Evolutionary conservation across 352 stramenopile species (phyloP).

Genomic region (Phytophthora parvispora): DNA sequence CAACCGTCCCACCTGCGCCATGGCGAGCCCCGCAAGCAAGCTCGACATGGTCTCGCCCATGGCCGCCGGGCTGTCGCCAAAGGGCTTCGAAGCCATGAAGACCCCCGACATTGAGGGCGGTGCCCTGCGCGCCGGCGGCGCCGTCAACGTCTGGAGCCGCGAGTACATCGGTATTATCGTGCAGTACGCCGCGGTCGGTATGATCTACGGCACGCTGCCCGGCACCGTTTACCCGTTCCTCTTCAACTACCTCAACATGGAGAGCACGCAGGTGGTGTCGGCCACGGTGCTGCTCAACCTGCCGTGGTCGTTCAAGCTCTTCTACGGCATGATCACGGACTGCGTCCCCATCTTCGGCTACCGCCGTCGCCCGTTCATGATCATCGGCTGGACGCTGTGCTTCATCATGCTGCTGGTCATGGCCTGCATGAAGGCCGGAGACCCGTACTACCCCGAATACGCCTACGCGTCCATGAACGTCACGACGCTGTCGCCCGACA

Average conservation of each 20-base stretch:
- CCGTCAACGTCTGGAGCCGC: slow-evolving; percentile 40
- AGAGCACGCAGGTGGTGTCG: slow-evolving; percentile 48
- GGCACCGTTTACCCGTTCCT: slow-evolving; percentile 59
- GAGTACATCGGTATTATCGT: slow-evolving; percentile 55
- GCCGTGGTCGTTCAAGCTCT: slow-evolving; percentile 70
- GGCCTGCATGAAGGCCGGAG: slow-evolving; percentile 44
- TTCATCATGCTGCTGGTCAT: slow-evolving; percentile 53
- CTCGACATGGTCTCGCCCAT: slow-evolving; percentile 27
- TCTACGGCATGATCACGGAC: slow-evolving; percentile 63
- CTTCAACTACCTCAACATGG: slow-evolving; percentile 61
- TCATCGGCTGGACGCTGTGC: slow-evolving; percentile 56
- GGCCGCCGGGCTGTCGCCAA: slow-evolving; percentile 26
- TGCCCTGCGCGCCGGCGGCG: slow-evolving; percentile 48
- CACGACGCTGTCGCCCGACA: slow-evolving; percentile 25
- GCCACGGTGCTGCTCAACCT: slow-evolving; percentile 51
- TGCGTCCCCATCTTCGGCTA: slow-evolving; percentile 62
- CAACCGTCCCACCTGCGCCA: slow-evolving; percentile 4
- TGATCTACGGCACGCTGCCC: slow-evolving; percentile 53
- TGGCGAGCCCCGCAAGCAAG: slow-evolving; percentile 24
- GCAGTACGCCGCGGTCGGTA: slow-evolving; percentile 57
- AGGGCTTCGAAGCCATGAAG: slow-evolving; percentile 39
- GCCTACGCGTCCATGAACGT: slow-evolving; percentile 41
- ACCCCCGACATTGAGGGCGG: slow-evolving; percentile 47
- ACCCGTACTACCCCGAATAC: slow-evolving; percentile 52
- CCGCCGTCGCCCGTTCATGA: slow-evolving; percentile 65